These are phyloP conservation scores for Thalia dealbata DNA, from an alignment of 176 grass and related monocot species.

Conservation along the genomic window DNA sequence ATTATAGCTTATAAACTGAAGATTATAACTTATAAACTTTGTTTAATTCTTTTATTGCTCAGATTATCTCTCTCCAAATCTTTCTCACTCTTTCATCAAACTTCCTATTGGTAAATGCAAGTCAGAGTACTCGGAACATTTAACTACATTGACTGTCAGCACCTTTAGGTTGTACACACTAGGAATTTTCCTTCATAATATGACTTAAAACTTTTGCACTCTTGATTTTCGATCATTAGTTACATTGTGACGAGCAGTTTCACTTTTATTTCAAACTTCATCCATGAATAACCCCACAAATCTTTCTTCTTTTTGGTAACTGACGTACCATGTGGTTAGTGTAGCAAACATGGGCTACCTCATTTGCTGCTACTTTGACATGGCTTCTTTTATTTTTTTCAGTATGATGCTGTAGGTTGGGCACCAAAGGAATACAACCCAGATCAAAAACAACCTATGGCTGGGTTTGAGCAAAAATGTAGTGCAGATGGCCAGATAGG, in stretches of 20 bases:
- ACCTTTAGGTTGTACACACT: too few relatives aligned
- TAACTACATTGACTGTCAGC: too few relatives aligned
- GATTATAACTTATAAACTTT: too few relatives aligned
- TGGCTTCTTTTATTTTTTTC: constrained; percentile 7
- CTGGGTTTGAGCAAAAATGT: constrained; percentile 22
- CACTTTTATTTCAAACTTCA: neutral
- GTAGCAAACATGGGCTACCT: neutral
- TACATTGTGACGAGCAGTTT: neutral
- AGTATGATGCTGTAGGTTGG: constrained; percentile 97
- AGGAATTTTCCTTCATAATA: too few relatives aligned
- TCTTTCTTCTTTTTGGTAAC: neutral
- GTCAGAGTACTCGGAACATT: too few relatives aligned
- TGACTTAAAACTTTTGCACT: neutral
- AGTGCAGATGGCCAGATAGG: constrained; percentile 32
- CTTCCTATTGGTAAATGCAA: too few relatives aligned
- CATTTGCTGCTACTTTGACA: neutral
- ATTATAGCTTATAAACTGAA: too few relatives aligned
- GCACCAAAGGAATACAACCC: constrained; percentile 91
- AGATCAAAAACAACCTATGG: constrained; percentile 44
- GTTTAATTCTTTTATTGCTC: too few relatives aligned
- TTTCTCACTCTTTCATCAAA: too few relatives aligned
- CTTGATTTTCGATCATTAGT: neutral
- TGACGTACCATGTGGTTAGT: neutral
- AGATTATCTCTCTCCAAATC: too few relatives aligned
- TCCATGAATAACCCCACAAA: too few relatives aligned